Base-by-base conservation (phyloP, 768 basidiomycete species). In the Astraeus odoratus region DNA sequence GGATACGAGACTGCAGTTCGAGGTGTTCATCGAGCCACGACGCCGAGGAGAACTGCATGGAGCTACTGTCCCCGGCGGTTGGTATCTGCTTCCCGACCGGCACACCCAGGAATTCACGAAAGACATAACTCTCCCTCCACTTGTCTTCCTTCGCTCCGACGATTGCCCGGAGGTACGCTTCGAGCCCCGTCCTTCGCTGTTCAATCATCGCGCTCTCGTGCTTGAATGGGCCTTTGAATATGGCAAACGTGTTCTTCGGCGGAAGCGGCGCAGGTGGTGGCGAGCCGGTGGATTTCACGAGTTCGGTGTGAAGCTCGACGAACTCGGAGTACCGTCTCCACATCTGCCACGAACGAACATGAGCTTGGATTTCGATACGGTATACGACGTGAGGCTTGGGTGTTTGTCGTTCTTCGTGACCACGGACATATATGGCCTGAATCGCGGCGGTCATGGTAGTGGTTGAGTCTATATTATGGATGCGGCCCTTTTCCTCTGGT, bases 241-340 rank as follows among this genome's bases (percentile, higher is more conserved):
- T 68, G 44, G 81, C 78, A 63, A 89, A 73, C 35, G 77, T 66
- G 59, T 88, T 86, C 66, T 98, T 98, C 8, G 85, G 80, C 29
- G 95, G 95, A 16, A 97, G 77, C n/a, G 72, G 49, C 15, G 66
- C 74, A 10, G 94, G 93, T 9, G 93, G 91, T 16, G 83, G 67
- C n/a, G 80, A 75, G 13, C 83, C 83, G n/a, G 78, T 77, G n/a
- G 82, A 77, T 59, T 85, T 83, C 22, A 76, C 75, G 55, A 96
- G 78, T 56, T 93, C 86, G 7, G 77, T 75, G 63, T 94, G 78
- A 6, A 98, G 80, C 55, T 89, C 82, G 58, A 77, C 81, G 67
- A 98, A 98, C 67, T 96, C 92, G 34, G 90, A 93, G 69, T 97
- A 98, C 40, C 95, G 86, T 47, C 86, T 74, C 81, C 86, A 88